These are phyloP conservation scores for Selenicereus undatus DNA, from an alignment of 148 eudicot genomes.

Conservation along the genomic window DNA sequence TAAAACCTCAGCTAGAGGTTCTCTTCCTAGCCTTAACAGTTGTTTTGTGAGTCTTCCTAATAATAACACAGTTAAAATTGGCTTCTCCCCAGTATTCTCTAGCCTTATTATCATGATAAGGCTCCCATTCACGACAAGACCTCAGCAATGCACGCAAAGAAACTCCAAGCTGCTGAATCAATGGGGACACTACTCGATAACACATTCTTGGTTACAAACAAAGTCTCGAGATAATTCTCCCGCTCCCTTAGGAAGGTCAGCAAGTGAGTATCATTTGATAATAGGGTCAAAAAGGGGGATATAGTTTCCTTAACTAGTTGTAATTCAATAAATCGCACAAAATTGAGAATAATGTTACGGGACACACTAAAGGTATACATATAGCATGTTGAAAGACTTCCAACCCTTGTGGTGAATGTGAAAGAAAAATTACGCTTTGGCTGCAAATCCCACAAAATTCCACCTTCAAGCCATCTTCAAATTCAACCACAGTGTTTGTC, in stretches of 20 bases:
- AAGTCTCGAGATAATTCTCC: background rate
- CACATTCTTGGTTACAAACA: too few species aligned
- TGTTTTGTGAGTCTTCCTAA: too few species aligned
- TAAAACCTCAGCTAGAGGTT: too few species aligned
- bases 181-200: background rate
- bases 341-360: background rate
- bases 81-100: too few species aligned
- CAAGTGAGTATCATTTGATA: background rate
- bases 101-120: too few species aligned
- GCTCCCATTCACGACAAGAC: too few species aligned
- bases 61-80: too few species aligned
- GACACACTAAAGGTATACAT: background rate
- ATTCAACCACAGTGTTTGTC: background rate
- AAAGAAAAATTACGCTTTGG: background rate
- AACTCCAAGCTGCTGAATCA: background rate
- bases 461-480: conserved; percentile 3
- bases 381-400: background rate
- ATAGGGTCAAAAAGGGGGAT: background rate
- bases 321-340: background rate
- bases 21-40: too few species aligned
- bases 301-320: background rate
- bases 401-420: background rate
- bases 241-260: background rate
- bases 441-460: background rate
- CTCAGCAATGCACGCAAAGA: too few species aligned